Evolutionary conservation across 768 basidiomycete genomes (phyloP), one percentile per base, ranked within the genome.

Genomic region (Pleurotus pulmonarius): DNA sequence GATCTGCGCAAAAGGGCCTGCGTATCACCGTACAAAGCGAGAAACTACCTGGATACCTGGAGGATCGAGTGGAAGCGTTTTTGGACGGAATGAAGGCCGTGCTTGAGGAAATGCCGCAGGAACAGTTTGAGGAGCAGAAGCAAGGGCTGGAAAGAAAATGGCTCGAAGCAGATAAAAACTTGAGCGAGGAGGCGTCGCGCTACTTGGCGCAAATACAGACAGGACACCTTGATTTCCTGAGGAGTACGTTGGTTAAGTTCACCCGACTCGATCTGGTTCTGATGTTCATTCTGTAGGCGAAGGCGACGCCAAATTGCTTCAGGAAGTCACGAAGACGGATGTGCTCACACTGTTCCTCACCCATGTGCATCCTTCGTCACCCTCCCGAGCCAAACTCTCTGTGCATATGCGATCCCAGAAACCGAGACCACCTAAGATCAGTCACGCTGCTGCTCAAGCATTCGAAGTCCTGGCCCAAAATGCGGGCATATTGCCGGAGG

Each of bases 11-110:
- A 59, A 79, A 83, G 59, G 94, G 94, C 5, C 71, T 94, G 59
- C 83, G 91, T 43, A 81, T 98, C 53, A 75, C 94, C 5, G 81
- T 98, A 26, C 97, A 99, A 73, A 92, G 90, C 66, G 94, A 98
- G 72, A 86, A 86, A 55, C 75, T 77, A 8, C 85, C 94, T 7
- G 78, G 73, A 20, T 92, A 89, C 68, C 77, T 98, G 43, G 97
- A 98, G 73, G 75, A 80, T 54, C 86, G 96, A 20, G 88, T 98
- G 12, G 94, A 98, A 55, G 83, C 85, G 2, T 98, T 98, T 77
- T 74, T 98, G 58, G 80, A 83, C 46, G 75, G 76, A 53, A 90
- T 94, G 86, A 83, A 83, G 64, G 70, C 67, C 26, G 80, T 75
- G 52, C 73, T 99, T 12, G 81, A 81, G 64, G 77, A 75, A 5